Percentiles rank a stretch among this genome's conserved stretches.
Conservation (phyloP, 176 grass and related monocot genomes). For the Neostapfia colusana region DNA sequence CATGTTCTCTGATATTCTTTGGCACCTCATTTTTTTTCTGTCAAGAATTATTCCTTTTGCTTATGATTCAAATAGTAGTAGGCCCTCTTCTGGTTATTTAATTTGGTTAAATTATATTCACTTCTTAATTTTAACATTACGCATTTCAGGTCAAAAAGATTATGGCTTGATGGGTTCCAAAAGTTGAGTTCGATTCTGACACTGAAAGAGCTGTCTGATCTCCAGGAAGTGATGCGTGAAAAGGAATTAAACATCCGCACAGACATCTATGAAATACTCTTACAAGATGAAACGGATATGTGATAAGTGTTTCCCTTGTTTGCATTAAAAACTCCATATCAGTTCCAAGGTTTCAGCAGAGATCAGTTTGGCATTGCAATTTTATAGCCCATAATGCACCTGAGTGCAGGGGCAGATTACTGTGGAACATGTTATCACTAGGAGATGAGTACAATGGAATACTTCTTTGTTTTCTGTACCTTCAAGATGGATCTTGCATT, state of each 20-base stretch:
- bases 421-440: conserved; percentile 1
- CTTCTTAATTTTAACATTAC: conserved; percentile 6
- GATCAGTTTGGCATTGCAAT: conserved; percentile 23
- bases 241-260: conserved; percentile 92
- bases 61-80: neutral
- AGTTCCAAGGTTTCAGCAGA: conserved; percentile 28
- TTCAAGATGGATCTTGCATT: conserved; percentile 1
- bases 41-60: conserved; percentile 5
- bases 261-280: conserved; percentile 92
- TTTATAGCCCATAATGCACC: neutral
- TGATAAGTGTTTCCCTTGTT: conserved; percentile 30
- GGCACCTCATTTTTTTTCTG: neutral
- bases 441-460: neutral
- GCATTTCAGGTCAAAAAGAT: conserved; percentile 76
- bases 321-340: conserved; percentile 5
- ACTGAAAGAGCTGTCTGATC: conserved; percentile 86
- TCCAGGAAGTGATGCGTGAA: conserved; percentile 95
- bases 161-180: conserved; percentile 96
- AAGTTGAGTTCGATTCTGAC: conserved; percentile 73
- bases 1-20: conserved; percentile 14
- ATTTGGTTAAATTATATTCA: conserved; percentile 11
- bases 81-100: conserved; percentile 13
- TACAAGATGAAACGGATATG: conserved; percentile 72
- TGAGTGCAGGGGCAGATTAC: neutral
- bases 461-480: conserved; percentile 5